Percentiles rank a stretch among this genome's conserved stretches.
phyloP scores from a whole-genome alignment of 2,329 filamentous ascomycete genomes.

The Septoria linicola region DNA sequence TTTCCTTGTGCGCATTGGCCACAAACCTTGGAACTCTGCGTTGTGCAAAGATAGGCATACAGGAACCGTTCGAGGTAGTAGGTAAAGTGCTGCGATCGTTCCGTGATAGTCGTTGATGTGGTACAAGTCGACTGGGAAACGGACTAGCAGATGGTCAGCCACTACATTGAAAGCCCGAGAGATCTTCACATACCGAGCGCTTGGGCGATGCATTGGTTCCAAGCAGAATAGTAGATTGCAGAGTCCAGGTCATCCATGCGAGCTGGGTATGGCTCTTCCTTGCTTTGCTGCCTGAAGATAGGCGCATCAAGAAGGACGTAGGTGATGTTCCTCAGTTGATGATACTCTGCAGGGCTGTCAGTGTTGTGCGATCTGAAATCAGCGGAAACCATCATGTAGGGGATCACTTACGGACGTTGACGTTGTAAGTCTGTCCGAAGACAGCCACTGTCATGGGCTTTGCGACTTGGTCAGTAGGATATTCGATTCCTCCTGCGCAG shows the following conservation, averaged over 20 bases:
- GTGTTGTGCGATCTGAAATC: neutral
- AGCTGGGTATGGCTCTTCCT: constrained; percentile 61
- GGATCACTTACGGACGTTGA: constrained; percentile 50
- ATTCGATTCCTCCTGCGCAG: constrained; percentile 60
- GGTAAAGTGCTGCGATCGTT: constrained; percentile 60
- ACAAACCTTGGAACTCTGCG: constrained; percentile 66
- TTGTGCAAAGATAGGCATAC: constrained; percentile 64
- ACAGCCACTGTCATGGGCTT: constrained; percentile 62
- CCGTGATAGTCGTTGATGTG: constrained; percentile 66
- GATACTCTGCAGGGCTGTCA: constrained; percentile 47
- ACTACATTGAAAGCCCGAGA: neutral
- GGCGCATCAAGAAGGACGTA: constrained; percentile 65
- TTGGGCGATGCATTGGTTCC: constrained; percentile 67
- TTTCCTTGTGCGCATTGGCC: constrained; percentile 61
- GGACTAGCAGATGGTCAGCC: neutral
- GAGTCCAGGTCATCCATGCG: constrained; percentile 67
- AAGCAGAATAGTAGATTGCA: constrained; percentile 66
- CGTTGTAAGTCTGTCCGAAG: constrained; percentile 57
- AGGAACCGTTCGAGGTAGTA: constrained; percentile 60
- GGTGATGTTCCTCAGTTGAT: constrained; percentile 62
- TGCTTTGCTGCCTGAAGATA: constrained; percentile 62
- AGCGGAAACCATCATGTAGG: neutral
- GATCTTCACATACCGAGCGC: constrained; percentile 45
- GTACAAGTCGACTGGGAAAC: constrained; percentile 53
- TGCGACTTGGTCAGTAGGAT: constrained; percentile 57